Conservation (phyloP, 2,329 filamentous ascomycete genomes). For the Annulohypoxylon truncatum region DNA sequence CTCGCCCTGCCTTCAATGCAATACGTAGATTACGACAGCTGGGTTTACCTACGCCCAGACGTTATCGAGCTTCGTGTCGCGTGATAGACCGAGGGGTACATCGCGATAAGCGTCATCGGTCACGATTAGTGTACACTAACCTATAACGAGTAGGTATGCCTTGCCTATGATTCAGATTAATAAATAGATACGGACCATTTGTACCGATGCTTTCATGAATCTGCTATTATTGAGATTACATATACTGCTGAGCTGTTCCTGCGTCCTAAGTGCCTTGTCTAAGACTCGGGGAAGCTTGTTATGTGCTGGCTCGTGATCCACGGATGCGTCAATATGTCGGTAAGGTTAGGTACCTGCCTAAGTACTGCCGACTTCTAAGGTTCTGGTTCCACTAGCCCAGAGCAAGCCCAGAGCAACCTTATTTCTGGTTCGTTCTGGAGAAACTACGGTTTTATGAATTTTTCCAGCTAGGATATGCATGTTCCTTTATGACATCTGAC, state of each 20-base stretch:
- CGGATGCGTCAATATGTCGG: constrained; percentile 13
- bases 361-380: constrained; percentile 2
- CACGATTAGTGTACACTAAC: constrained; percentile 8
- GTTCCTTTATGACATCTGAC: constrained; percentile 22
- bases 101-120: constrained; percentile 40
- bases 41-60: background rate
- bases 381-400: constrained; percentile 13
- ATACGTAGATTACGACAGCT: constrained; percentile 36
- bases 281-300: background rate
- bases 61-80: constrained; percentile 33
- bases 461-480: constrained; percentile 13
- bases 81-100: constrained; percentile 35
- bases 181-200: background rate
- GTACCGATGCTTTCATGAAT: background rate
- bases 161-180: background rate
- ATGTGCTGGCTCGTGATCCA: constrained; percentile 14
- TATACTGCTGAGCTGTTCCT: constrained; percentile 33
- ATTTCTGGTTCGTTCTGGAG: constrained; percentile 1
- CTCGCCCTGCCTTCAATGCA: constrained; percentile 28
- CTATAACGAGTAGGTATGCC: constrained; percentile 10
- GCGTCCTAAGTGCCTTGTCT: constrained; percentile 12
- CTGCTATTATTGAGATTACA: background rate
- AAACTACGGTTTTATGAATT: constrained; percentile 25
- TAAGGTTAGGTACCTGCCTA: constrained; percentile 7
- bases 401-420: constrained; percentile 19